Evolutionary conservation across 2,329 filamentous ascomycete genomes (phyloP), one percentile per base, ranked within the genome.

Genomic region (Aspergillus tamarii): DNA sequence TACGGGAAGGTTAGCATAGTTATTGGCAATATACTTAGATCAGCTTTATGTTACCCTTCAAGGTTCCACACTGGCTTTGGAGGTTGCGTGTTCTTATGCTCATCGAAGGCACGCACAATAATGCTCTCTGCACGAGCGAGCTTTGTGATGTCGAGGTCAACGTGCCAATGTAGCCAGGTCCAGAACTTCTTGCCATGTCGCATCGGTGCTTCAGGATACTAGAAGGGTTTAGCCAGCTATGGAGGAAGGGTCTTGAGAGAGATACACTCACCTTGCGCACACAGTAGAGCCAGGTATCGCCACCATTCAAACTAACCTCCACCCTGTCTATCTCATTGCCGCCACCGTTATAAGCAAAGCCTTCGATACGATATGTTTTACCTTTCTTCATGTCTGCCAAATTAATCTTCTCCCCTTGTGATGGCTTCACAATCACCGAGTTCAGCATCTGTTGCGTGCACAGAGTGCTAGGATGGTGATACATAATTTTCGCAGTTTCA

Each of bases 121-220:
- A 85, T 81, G 56, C 75, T 78, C 39, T 77, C 73, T 0, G 82
- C 78, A 21, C 74, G 73, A 4, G 84, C 67, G 4, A 86, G 69
- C 63, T 84, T 77, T 1, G 76, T 71, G 1, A 83, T 70, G 14
- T 79, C 77, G 3, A 86, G 73, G 60, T 86, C 84, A 1, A 85
- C 73, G 61, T 84, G 75, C 84, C 84, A 86, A 64, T 83, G 80
- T 4, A 83, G 52, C 84, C 84, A 86, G 0, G 83, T 81, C 84
- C 83, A 85, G 67, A 84, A 85, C 66, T 84, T 86, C 45, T 79
- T 82, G 3, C 83, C 84, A 60, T 86, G 82, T 5, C 84, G 76
- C 39, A 85, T 77, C 0, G 84, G 83, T 6, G 73, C 73, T 19
- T 84, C 78, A 1, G 84, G 83, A 56, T 82, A 84, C 64, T 80